Evolutionary conservation across 768 basidiomycete genomes (phyloP).

Genomic region (Tricholomella constricta): DNA sequence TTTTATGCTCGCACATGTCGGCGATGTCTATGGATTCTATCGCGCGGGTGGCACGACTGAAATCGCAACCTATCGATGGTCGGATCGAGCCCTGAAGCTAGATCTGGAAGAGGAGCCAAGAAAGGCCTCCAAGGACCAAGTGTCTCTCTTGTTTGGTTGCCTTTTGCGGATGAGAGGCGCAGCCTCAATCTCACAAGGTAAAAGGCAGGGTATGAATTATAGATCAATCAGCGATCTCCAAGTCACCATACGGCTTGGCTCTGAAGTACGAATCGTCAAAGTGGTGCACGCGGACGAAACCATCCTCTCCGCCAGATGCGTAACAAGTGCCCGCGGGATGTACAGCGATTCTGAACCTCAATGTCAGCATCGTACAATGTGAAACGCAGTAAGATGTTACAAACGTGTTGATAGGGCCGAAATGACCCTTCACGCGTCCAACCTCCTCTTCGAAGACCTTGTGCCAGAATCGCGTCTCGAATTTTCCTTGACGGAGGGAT

Average conservation of each 20-base stretch:
- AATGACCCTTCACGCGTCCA: constrained; percentile 96
- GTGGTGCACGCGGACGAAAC: constrained; percentile 88
- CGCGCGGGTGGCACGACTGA: too few species aligned
- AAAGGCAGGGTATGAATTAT: constrained; percentile 11
- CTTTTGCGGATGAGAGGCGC: not conserved
- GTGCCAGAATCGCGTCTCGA: constrained; percentile 99
- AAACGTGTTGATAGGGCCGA: constrained; percentile 94
- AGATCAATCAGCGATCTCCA: constrained; percentile 61
- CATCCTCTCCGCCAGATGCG: constrained; percentile 96
- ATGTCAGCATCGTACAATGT: not conserved
- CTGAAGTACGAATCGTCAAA: constrained; percentile 96
- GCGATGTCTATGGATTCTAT: too few species aligned
- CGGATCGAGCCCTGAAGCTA: too few species aligned
- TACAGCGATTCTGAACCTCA: constrained; percentile 73
- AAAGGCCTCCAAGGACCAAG: too few species aligned
- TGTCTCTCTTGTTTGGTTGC: too few species aligned
- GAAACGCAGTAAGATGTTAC: constrained; percentile 32
- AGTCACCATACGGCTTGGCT: constrained; percentile 87
- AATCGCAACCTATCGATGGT: too few species aligned
- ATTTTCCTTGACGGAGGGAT: constrained; percentile 91
- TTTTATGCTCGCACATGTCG: too few species aligned
- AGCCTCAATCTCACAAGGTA: too few species aligned
- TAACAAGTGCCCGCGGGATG: constrained; percentile 88
- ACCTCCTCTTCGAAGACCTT: constrained; percentile 96
- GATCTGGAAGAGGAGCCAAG: too few species aligned